Base-by-base conservation (phyloP, 495 filamentous ascomycete species). In the Jackrogersella multiformis region DNA sequence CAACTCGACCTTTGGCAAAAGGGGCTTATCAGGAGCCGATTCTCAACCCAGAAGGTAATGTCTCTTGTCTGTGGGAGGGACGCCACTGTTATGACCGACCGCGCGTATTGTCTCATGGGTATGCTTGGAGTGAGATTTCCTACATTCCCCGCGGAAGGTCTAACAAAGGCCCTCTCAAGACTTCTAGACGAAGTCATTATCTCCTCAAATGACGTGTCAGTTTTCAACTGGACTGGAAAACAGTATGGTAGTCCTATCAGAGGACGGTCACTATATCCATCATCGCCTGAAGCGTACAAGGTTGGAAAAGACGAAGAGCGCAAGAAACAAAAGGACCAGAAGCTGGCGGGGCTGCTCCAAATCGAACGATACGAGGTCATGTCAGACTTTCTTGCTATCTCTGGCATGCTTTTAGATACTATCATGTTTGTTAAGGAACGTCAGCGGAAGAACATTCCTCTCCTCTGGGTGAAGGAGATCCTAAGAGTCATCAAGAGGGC, bases 141-240 rank as follows among this genome's bases (percentile, higher is more conserved):
- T 0, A 74, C 75, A 10, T 80, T 78, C 45, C 64, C 70, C 2
- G 78, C 76, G 18, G 78, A 80, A 30, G 78, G 78, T 3, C 68
- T 74, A 12, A 66, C 69, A 15, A 80, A 76, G 48, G 78, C 78
- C 9, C 67, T 80, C 0, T 74, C 72, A 13, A 57, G 76, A 5
- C 71, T 80, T 16, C 69, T 80, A 6, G 78, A 78, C 41, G 75
- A 80, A 49, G 72, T 77, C 13, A 46, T 80, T n/a, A 74, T 76
- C 35, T 69, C 71, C 1, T 71, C 70, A 36, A 80, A 78, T 60
- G 78, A 80, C 26, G 63, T 80, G 16, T 77, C 78, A 4, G 71
- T 78, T 52, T 80, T 80, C 66, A 80, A 78, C 66, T 80, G 78
- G 78, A 69, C 71, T 5, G 76, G 78, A 5, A 77, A 74, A 57